phyloP scores from a whole-genome alignment of 1,284 basidiomycete genomes.

The Exobasidium cylindrosporum region DNA sequence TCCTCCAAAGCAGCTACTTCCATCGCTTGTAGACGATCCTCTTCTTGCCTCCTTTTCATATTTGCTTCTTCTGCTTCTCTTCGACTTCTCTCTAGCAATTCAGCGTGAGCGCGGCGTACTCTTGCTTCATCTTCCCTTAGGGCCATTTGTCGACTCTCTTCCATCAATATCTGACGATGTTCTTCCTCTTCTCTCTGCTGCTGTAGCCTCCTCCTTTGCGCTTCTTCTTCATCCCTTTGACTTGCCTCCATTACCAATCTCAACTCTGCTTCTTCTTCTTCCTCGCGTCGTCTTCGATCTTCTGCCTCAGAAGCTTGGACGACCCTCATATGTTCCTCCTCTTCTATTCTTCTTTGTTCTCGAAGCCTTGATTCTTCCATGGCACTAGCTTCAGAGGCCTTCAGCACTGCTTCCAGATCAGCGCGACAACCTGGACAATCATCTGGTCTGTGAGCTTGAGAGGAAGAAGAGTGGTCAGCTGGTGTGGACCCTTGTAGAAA shows the following conservation, averaged over 20 bases:
- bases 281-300: not conserved
- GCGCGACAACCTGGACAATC: not conserved
- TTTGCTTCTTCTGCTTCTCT: constrained; percentile 9
- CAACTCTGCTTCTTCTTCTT: constrained; percentile 13
- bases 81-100: constrained; percentile 4
- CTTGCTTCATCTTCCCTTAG: constrained; percentile 8
- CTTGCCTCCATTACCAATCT: constrained; percentile 14
- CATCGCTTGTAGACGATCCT: not conserved
- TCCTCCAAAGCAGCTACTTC: constrained; percentile 14
- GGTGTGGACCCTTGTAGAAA: not conserved
- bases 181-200: constrained; percentile 12
- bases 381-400: constrained; percentile 13
- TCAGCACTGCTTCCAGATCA: constrained; percentile 10
- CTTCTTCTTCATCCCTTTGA: constrained; percentile 13
- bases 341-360: constrained; percentile 4
- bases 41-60: constrained; percentile 3
- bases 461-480: not conserved
- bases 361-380: constrained; percentile 8
- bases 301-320: constrained; percentile 10
- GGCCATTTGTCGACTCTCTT: constrained; percentile 8
- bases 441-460: not conserved
- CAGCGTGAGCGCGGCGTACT: not conserved
- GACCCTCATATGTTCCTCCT: constrained; percentile 8
- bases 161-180: not conserved
- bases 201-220: not conserved